phyloP scores from a whole-genome alignment of 208 protist genomes.

The Trypanosomatidae sp. region DNA sequence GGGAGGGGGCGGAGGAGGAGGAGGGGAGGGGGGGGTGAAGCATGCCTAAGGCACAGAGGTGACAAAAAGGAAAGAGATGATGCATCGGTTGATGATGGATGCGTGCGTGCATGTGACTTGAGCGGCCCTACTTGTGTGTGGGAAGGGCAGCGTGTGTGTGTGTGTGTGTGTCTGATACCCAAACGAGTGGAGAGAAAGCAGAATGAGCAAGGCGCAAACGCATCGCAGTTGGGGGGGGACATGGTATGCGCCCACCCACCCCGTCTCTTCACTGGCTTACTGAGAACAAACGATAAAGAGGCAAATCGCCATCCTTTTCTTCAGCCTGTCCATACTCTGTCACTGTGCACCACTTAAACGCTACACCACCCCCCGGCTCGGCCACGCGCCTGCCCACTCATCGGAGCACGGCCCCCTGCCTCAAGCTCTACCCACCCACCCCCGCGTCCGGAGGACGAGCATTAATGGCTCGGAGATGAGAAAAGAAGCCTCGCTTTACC shows the following conservation, averaged over 20 bases:
- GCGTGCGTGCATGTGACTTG: not conserved
- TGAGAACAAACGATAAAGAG: not conserved
- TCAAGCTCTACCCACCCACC: not conserved
- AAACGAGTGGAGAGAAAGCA: not conserved
- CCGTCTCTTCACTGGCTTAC: not conserved
- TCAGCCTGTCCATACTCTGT: not conserved
- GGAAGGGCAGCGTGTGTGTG: no score
- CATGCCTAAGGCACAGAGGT: not conserved
- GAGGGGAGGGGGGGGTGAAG: not conserved
- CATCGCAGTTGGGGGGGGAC: no score
- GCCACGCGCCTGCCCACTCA: not conserved
- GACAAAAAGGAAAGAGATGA: not conserved
- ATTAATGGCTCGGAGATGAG: no score
- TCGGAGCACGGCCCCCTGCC: not conserved
- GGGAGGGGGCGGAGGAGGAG: conserved; percentile 1
- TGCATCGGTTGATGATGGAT: not conserved
- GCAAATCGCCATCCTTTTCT: not conserved
- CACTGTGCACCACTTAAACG: not conserved
- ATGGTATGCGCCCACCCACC: not conserved
- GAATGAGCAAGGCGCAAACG: not conserved
- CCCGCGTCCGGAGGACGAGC: not conserved
- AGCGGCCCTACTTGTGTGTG: not conserved
- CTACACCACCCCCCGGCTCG: not conserved
- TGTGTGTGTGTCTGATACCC: not conserved
- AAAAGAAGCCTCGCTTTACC: no score